Evolutionary conservation across 331 rosid species (phyloP).

Genomic region (Malus hybrid): DNA sequence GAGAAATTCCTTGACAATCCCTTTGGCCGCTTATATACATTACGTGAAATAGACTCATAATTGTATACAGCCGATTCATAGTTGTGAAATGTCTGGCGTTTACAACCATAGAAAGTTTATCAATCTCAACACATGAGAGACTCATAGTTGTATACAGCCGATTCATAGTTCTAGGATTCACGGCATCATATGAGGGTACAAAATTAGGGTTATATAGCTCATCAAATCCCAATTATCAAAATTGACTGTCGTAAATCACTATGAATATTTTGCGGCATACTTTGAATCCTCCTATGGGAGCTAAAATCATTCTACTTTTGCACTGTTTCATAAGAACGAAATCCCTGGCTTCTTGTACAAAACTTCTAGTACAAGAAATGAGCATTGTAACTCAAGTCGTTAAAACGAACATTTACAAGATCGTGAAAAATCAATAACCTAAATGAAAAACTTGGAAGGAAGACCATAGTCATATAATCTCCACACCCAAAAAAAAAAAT

Average conservation of each 20-base stretch:
- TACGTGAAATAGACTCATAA: too few relatives aligned
- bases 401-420: neutral
- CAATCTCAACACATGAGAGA: too few relatives aligned
- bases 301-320: too few relatives aligned
- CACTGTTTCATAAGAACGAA: too few relatives aligned
- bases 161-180: too few relatives aligned
- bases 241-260: too few relatives aligned
- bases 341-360: neutral
- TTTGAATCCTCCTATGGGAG: neutral
- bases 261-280: too few relatives aligned
- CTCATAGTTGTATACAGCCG: too few relatives aligned
- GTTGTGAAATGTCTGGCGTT: rapidly evolving
- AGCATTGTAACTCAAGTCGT: neutral
- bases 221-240: too few relatives aligned
- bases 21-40: neutral
- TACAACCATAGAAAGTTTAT: too few relatives aligned
- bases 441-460: neutral
- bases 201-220: too few relatives aligned
- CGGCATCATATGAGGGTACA: rapidly evolving
- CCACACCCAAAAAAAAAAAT: neutral
- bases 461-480: neutral
- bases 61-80: too few relatives aligned
- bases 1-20: neutral
- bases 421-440: neutral
- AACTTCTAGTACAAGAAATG: neutral